phyloP scores from a whole-genome alignment of 495 filamentous ascomycete genomes.

The Tuber melanosporum region DNA sequence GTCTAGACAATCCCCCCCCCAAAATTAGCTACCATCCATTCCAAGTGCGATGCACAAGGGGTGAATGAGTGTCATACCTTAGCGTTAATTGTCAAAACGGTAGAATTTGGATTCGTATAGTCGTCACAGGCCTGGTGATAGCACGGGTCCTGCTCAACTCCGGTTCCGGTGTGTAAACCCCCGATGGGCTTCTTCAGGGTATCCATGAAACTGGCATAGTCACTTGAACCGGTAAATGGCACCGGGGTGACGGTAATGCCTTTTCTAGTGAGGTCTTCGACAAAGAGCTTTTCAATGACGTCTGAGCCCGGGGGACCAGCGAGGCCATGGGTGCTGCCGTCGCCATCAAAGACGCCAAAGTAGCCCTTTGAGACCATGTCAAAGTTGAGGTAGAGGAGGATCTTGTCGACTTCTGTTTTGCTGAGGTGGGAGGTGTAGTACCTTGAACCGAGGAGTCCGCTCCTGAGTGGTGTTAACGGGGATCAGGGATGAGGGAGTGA shows the following conservation, averaged over 20 bases:
- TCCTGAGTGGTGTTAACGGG: conserved; percentile 3
- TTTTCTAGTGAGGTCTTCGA: conserved; percentile 41
- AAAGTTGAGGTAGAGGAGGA: conserved; percentile 48
- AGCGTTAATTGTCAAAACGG: conserved; percentile 45
- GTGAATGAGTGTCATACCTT: conserved; percentile 20
- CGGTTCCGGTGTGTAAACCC: conserved; percentile 47
- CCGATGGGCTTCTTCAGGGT: conserved; percentile 42
- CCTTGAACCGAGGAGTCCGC: conserved; percentile 44
- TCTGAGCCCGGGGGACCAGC: conserved; percentile 40
- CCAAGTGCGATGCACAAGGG: background rate
- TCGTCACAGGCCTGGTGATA: conserved; percentile 48
- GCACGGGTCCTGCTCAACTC: conserved; percentile 45
- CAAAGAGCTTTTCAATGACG: conserved; percentile 43
- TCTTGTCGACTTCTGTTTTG: conserved; percentile 42
- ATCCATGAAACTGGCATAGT: conserved; percentile 47
- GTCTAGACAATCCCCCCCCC: conserved; percentile 27
- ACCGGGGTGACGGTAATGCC: conserved; percentile 43
- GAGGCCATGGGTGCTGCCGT: conserved; percentile 42
- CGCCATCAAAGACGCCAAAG: conserved; percentile 45
- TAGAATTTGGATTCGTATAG: conserved; percentile 44
- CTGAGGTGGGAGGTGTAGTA: conserved; percentile 44
- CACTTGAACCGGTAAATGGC: conserved; percentile 44
- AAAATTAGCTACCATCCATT: background rate
- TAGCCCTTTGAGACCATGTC: conserved; percentile 47
- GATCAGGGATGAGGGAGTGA: too few relatives aligned